Evolutionary conservation across 202 grass and related monocot genomes (phyloP), one percentile per base, ranked within the genome.

Genomic region (Cymbopogon flexuosus): DNA sequence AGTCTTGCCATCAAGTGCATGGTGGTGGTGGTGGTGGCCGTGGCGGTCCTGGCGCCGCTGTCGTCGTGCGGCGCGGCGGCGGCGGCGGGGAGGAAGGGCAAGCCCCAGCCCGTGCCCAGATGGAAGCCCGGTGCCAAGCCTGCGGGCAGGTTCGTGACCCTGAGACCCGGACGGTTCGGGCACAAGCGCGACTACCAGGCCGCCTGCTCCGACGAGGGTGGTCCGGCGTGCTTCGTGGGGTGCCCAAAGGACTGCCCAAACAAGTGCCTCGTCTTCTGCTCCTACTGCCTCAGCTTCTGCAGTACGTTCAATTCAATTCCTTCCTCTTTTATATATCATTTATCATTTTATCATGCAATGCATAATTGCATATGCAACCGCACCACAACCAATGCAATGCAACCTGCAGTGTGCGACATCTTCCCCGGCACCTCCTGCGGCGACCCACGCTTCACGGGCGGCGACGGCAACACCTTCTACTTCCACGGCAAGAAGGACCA

Each of bases 261-360:
- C 64, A 58, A 66, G 27, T 90, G 88, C 79, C 73, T 90, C 34
- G 88, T 84, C 58, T 37, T 79, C 81, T 90, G 88, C 83, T 30
- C 78, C 8, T 66, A 75, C 81, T 90, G 88, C 79, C 54, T 72
- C 11, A 90, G 73, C 58, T 75, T 62, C 73, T 90, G 88, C 84
- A 24, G 81, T 88, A 78, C 56, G 85, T 51, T 49, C 42, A 0
- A n/a, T n/a, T n/a, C n/a, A n/a, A n/a, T n/a, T n/a, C n/a, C 1
- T 46, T 3, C 3, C 0, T 37, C 36, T 7, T 6, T 47, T 27
- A 27, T 27, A 27, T 27, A 27, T 27, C n/a, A n/a, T n/a, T n/a
- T n/a, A n/a, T n/a, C n/a, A n/a, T n/a, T n/a, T n/a, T n/a, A n/a
- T n/a, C n/a, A n/a, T n/a, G n/a, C n/a, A n/a, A n/a, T n/a, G n/a